Percentiles rank a stretch among this genome's conserved stretches.
Conservation (phyloP, 2,329 filamentous ascomycete genomes). For the Xylaria sp. region DNA sequence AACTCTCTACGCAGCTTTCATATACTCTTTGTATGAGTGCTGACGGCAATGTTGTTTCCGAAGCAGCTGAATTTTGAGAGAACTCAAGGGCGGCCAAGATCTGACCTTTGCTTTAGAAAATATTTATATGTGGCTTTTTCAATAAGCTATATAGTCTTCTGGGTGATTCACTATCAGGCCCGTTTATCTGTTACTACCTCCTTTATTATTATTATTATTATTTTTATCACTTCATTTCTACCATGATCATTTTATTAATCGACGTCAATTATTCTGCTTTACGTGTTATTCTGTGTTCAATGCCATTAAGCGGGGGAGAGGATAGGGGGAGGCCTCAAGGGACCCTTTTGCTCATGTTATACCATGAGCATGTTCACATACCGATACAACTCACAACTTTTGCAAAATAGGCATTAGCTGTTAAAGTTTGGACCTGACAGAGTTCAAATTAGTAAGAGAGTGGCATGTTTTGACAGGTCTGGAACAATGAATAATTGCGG, state of each 20-base stretch:
- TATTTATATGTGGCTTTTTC: not conserved
- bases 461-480: not conserved
- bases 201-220: not conserved
- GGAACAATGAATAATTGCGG: not conserved
- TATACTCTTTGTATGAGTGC: not conserved
- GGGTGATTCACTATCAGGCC: not conserved
- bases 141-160: not conserved
- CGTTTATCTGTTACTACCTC: not conserved
- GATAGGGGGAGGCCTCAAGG: too few species aligned
- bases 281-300: too few species aligned
- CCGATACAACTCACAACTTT: too few species aligned
- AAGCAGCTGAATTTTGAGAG: not conserved
- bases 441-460: not conserved
- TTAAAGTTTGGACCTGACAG: too few species aligned
- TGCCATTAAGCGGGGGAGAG: too few species aligned
- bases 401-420: too few species aligned
- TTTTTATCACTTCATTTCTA: not conserved
- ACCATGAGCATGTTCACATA: not conserved
- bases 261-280: not conserved
- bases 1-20: not conserved
- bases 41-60: not conserved
- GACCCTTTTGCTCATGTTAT: not conserved
- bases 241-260: not conserved
- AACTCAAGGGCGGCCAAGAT: not conserved
- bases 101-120: not conserved